These are phyloP conservation scores for Mycena polygramma DNA, from an alignment of 768 basidiomycete species.

Conservation along the genomic window DNA sequence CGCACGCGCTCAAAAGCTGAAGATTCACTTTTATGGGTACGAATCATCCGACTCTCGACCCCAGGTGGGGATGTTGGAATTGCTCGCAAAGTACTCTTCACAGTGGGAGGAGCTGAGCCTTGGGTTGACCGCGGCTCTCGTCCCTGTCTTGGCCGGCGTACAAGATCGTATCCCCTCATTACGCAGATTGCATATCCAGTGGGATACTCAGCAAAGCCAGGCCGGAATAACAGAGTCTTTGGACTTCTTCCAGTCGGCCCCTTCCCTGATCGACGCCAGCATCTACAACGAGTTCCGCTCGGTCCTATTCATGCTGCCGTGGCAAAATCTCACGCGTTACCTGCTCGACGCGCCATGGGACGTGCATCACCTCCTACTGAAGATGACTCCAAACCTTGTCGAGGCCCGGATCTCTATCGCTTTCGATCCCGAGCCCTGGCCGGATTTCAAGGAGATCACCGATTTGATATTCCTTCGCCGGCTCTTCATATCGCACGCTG, in stretches of 20 bases:
- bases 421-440: not conserved
- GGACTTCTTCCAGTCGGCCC: conserved; percentile 4
- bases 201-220: not conserved
- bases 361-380: not conserved
- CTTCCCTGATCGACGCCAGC: not conserved
- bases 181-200: not conserved
- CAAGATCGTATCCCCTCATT: not conserved
- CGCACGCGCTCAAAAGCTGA: not conserved
- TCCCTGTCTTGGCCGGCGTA: not conserved
- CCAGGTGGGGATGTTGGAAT: conserved; percentile 1
- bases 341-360: not conserved
- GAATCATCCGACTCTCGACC: not conserved
- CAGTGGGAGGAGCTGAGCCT: conserved; percentile 7
- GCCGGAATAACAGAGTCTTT: not conserved
- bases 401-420: not conserved
- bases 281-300: not conserved
- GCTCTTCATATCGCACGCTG: not conserved
- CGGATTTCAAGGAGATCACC: not conserved
- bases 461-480: not conserved
- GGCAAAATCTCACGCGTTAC: conserved; percentile 2
- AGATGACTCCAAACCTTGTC: conserved; percentile 1
- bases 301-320: not conserved
- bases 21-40: not conserved
- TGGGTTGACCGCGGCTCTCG: not conserved
- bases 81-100: not conserved